Evolutionary conservation across 1,284 basidiomycete species (phyloP), one percentile per base, ranked within the genome.

Genomic region (Apiotrichum mycotoxinovorans): DNA sequence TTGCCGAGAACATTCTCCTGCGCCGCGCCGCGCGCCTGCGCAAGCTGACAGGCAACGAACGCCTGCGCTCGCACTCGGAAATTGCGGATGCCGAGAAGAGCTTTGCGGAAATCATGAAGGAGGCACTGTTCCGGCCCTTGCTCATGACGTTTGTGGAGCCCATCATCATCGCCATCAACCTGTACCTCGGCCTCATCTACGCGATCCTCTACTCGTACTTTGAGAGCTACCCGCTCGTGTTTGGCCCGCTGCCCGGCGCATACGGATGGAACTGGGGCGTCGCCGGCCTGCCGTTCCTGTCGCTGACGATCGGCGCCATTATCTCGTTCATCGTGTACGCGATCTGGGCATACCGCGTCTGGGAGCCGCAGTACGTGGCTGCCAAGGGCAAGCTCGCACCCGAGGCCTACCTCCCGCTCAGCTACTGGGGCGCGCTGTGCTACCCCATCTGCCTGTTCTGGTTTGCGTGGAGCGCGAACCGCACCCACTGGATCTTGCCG

Each of bases 1-100:
- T 76, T 62, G 83, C 84, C 0, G 85, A 87, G 0, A 66, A 81
- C 15, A 76, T 89, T 2, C 77, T 88, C 12, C 81, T 83, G 47
- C 72, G 78, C 38, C 87, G 85, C 68, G 86, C 86, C 0, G 68
- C 78, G 1, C 66, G 58, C 5, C 78, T 89, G 22, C 75, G 52
- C 45, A 41, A 38, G 81, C 11, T 80, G 78, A 49, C 75, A 78
- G 47, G 79, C 80, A 54, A 71, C 67, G 4, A 82, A 61, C 25
- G 73, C 70, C 70, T 68, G 52, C 30, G 56, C 75, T 41, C 71
- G 67, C 48, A 61, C 60, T 8, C 41, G 60, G 56, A 66, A 67
- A 44, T 74, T 71, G 52, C 65, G 56, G 57, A 54, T 52, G 38
- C 52, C 20, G 68, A 72, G 10, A 63, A 61, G 47, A 48, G 41